Base-by-base conservation (phyloP, 2,329 filamentous ascomycete genomes). In the Trichoderma sp. region DNA sequence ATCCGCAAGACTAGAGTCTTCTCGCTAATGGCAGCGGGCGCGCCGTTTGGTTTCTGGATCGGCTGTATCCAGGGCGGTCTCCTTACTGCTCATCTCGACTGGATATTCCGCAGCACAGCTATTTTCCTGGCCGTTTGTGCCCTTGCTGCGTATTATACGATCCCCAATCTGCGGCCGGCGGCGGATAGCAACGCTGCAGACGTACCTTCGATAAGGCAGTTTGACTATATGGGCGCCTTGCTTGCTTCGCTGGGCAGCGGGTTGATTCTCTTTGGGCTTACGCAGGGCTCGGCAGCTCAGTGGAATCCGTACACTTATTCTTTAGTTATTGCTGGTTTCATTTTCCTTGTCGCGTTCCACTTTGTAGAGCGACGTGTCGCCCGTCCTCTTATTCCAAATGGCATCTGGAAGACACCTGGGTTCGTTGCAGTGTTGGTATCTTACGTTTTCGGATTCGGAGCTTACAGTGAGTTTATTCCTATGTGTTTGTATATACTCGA, bases 41-140 rank as follows among this genome's bases (percentile, higher is more conserved):
- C 52, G 24, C 62, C 62, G 19, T 65, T 65, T 37, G 62, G 62
- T 2, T 65, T 56, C 35, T 65, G 62, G 62, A 56, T 56, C 21
- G 62, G 62, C 5, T 65, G 62, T 14, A 35, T 65, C 16, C 62
- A 65, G 21, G 62, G 62, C 29, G 62, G 62, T 24, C 16, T 43
- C 24, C 62, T 65, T 1, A 55, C 31, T 43, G 62, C 52, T 2
- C 49, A 65, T 56, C 62, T 65, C 16, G 16, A 52, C 24, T 65
- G 62, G 62, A 65, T 65, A 2, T 65, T 65, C 8, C 13, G 62
- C 62, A 65, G 49, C 33, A 65, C 62, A 5, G 33, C 62, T 5
- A 56, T 65, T 1, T 65, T 65, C 27, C 62, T 65, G 11, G 52
- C 5, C 4, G 14, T 55, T 3, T 65, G 62, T 35, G 62, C 33